These are phyloP conservation scores for Chrysanthemum lavandulifolium DNA, from an alignment of 129 eudicot species.

Conservation along the genomic window DNA sequence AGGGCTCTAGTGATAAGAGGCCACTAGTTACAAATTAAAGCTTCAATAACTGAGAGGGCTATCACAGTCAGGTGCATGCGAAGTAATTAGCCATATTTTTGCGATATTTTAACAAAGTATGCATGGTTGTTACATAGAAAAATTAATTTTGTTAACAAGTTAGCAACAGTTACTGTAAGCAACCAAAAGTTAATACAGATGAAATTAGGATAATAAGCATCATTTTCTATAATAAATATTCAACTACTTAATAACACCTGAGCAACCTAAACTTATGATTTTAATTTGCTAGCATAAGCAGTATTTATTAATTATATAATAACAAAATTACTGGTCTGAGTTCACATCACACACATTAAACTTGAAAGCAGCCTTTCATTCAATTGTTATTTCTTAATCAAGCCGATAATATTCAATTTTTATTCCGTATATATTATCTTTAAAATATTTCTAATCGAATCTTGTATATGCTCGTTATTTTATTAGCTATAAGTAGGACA, in stretches of 20 bases:
- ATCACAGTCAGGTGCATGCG: no score
- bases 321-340: constrained; percentile 2
- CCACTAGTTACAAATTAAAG: no score
- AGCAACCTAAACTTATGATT: neutral
- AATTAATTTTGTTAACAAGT: no score
- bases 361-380: constrained; percentile 31
- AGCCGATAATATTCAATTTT: neutral
- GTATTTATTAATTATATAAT: constrained; percentile 2
- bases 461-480: neutral
- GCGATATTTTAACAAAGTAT: no score
- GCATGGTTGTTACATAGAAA: no score
- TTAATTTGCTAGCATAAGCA: neutral
- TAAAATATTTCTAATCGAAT: neutral
- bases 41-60: no score
- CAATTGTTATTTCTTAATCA: constrained; percentile 30
- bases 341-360: constrained; percentile 25
- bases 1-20: no score
- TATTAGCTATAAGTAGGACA: neutral
- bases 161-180: neutral
- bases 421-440: neutral
- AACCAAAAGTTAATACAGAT: neutral
- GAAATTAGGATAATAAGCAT: neutral
- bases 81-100: no score
- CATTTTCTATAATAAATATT: neutral
- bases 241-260: neutral